Evolutionary conservation across 129 eudicot species (phyloP).

Genomic region (Heracleum sosnowskyi): DNA sequence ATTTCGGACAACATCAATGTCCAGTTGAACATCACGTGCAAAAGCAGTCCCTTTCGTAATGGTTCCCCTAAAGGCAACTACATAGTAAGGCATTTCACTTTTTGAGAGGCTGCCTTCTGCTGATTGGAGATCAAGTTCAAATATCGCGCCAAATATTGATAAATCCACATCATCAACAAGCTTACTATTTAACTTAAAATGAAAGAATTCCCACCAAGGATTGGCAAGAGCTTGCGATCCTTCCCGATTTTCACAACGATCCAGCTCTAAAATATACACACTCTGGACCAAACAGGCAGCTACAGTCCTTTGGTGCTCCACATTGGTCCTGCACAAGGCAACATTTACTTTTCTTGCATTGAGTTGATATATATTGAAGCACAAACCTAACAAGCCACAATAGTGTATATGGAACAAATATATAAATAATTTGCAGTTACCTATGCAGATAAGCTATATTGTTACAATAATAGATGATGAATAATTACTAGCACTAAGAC

Average conservation of each 20-base stretch:
- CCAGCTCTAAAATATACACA: conserved; percentile 70
- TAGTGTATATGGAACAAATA: background rate
- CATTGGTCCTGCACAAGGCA: conserved; percentile 47
- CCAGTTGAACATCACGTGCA: conserved; percentile 60
- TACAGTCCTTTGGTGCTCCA: conserved; percentile 59
- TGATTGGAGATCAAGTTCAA: conserved; percentile 32
- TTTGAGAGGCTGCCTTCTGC: conserved; percentile 14
- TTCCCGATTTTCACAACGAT: conserved; percentile 71
- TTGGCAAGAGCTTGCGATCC: conserved; percentile 64
- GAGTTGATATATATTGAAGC: background rate
- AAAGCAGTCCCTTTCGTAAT: conserved; percentile 61
- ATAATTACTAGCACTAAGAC: background rate
- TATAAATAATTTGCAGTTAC: background rate
- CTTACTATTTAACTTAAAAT: conserved; percentile 41
- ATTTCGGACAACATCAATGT: conserved; percentile 59
- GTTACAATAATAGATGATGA: background rate
- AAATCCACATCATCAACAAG: conserved; percentile 74
- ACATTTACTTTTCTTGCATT: background rate
- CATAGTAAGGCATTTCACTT: conserved; percentile 33
- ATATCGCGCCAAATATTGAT: conserved; percentile 76
- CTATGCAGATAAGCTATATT: background rate
- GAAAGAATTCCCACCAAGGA: conserved; percentile 77
- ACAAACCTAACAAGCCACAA: background rate
- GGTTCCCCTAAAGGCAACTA: conserved; percentile 85
- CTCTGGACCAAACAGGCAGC: conserved; percentile 86